phyloP scores from a whole-genome alignment of 1,284 basidiomycete genomes.

The Melampsora occidentalis region DNA sequence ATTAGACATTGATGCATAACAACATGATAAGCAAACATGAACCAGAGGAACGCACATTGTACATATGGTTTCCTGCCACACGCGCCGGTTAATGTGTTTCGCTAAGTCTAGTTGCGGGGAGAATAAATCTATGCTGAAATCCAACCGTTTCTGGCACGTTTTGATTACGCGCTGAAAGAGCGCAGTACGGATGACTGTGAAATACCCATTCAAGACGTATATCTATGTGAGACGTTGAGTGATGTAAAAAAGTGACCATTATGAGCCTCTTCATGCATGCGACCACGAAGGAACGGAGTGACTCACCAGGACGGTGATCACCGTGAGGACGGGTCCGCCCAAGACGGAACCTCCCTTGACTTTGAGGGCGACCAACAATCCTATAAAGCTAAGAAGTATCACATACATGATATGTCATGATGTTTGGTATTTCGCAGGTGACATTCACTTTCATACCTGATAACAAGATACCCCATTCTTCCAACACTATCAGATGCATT shows the following conservation, averaged over 20 bases:
- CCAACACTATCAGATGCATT: background rate
- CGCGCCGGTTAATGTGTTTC: slow-evolving; percentile 66
- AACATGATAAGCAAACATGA: slow-evolving; percentile 57
- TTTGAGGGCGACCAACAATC: background rate
- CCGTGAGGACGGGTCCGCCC: slow-evolving; percentile 1
- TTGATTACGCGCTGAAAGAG: slow-evolving; percentile 49
- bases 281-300: background rate
- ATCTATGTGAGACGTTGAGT: slow-evolving; percentile 29
- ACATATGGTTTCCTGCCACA: slow-evolving; percentile 78
- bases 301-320: slow-evolving; percentile 7
- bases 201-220: slow-evolving; percentile 51
- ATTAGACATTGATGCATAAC: slow-evolving; percentile 67
- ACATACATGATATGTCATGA: too few relatives aligned
- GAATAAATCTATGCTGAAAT: slow-evolving; percentile 78
- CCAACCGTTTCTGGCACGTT: slow-evolving; percentile 65
- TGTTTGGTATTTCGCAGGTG: background rate
- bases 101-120: slow-evolving; percentile 70
- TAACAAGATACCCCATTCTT: background rate
- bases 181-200: slow-evolving; percentile 47
- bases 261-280: slow-evolving; percentile 16
- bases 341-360: slow-evolving; percentile 9
- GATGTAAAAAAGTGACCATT: background rate
- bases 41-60: slow-evolving; percentile 61
- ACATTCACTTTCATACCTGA: background rate
- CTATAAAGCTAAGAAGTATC: background rate